Evolutionary conservation across 345 rosid species (phyloP), one percentile per base, ranked within the genome.

Genomic region (Melastoma malabathricum): DNA sequence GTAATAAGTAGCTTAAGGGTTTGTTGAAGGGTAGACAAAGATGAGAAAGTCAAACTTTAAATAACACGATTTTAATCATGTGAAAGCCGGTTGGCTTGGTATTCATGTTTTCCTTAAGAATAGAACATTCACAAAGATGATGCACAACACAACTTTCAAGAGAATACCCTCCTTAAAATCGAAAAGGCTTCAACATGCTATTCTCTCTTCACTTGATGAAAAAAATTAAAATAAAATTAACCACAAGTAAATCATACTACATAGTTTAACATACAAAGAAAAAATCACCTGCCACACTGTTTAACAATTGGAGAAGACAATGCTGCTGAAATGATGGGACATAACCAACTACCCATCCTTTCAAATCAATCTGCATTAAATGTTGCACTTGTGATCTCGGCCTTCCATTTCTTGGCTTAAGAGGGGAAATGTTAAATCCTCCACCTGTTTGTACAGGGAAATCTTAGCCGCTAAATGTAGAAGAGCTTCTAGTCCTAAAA

Each of bases 271-370:
- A 43, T 15, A 41, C 22, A 60, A 56, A 39, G 43, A 54, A 29
- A 52, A 65, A 62, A 76, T 69, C 58, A 88, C 99, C 99, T 54
- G 97, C 86, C 45, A 93, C 99, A 63, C 89, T 85, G 67, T 93
- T 93, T 53, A 93, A 73, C 90, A 93, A 76, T 71, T 93, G 99
- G 68, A 88, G 92, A 64, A 93, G 97, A 78, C 96, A 88, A 64
- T 93, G 86, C 46, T 93, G 99, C 71, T 88, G 95, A 75, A 83
- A 93, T 29, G 96, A 80, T 49, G 99, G 77, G 71, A 71, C 19
- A 73, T 88, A 93, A 65, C 97, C 97, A 34, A 63, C 80, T 46
- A 83, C 95, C 99, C 99, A 88, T 47, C 99, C 99, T 79, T 93
- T 93, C 9, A 93, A 74, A 81, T 93, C 99, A 49, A 93, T 75